Evolutionary conservation across 2,329 filamentous ascomycete genomes (phyloP), one percentile per base, ranked within the genome.

Genomic region (Madurella mycetomatis): DNA sequence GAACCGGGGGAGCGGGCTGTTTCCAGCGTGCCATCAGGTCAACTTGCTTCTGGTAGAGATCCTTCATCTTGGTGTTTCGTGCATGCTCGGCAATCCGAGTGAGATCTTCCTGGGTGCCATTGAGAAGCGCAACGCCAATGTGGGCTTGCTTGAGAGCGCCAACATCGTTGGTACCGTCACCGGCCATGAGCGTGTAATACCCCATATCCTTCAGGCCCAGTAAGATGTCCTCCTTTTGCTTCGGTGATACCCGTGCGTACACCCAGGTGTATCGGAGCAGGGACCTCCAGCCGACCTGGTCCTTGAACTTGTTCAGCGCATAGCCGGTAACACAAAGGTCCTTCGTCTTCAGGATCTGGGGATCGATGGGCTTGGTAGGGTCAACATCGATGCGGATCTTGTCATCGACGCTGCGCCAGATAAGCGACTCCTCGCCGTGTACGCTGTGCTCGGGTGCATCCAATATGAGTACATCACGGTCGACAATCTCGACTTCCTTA

Each of bases 191-290:
- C 31, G 94, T 99, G 57, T 94, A 96, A 76, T 99, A 99, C 47
- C 94, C 94, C 75, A 90, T 88, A 66, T 96, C 92, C 75, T 96
- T 96, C 58, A 97, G 83, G 39, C 94, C 94, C 18, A 96, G 82
- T n/a, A 99, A 80, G 66, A 99, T 97, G 51, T 97, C 92, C 72
- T 99, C 94, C 76, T 99, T 99, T 67, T 99, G 94, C 78, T 96
- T 96, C 9, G 94, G 94, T 1, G 94, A 99, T 9, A 99, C 94
- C 66, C 94, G 90, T 62, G 94, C 94, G 68, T 99, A 99, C 4
- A 99, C 94, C 94, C 94, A 99, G 13, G 92, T 85, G 72, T 97
- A 82, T 47, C 92, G 87, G 32, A 97, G 80, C 48, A 99, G 79
- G 52, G 89, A 83, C 50, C 81, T 78, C 73, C 92, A 87, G 47